phyloP scores from a whole-genome alignment of 2,329 filamentous ascomycete genomes.

The Hypoxylon sp. region DNA sequence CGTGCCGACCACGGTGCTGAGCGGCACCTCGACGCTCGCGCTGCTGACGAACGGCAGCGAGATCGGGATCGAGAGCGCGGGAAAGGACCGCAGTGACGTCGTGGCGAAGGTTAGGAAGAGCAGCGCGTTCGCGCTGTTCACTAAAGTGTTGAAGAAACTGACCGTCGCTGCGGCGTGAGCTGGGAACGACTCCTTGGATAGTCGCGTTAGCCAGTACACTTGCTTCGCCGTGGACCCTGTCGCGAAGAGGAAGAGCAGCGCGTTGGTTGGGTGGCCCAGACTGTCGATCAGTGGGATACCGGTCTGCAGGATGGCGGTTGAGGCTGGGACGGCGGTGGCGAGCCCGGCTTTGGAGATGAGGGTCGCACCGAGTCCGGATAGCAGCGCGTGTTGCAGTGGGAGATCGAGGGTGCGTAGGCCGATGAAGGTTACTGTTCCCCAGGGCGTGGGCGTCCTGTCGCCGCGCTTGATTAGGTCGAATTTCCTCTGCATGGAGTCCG shows the following conservation, averaged over 20 bases:
- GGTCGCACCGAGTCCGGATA: constrained; percentile 60
- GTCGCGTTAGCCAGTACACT: constrained; percentile 64
- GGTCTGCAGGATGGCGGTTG: constrained; percentile 50
- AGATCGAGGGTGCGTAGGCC: constrained; percentile 56
- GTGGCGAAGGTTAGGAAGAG: constrained; percentile 66
- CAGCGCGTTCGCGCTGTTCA: constrained; percentile 70
- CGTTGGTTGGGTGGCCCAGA: constrained; percentile 62
- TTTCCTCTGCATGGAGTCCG: constrained; percentile 26
- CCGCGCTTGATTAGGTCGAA: constrained; percentile 59
- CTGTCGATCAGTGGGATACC: constrained; percentile 55
- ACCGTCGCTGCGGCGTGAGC: constrained; percentile 60
- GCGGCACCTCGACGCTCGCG: constrained; percentile 49
- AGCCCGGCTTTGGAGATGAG: constrained; percentile 64
- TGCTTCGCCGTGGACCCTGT: constrained; percentile 69
- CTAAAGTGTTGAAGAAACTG: constrained; percentile 65
- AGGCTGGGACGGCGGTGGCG: constrained; percentile 59
- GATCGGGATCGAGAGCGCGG: constrained; percentile 33
- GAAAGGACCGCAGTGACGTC: constrained; percentile 56
- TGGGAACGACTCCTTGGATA: constrained; percentile 67
- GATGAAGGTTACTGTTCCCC: constrained; percentile 58
- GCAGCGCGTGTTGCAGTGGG: constrained; percentile 48
- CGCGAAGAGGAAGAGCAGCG: constrained; percentile 67
- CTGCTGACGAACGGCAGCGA: constrained; percentile 51
- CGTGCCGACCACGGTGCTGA: constrained; percentile 63
- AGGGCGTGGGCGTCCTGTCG: constrained; percentile 54